Evolutionary conservation across 2,329 filamentous ascomycete species (phyloP).

Genomic region (Diaporthe citriasiana): DNA sequence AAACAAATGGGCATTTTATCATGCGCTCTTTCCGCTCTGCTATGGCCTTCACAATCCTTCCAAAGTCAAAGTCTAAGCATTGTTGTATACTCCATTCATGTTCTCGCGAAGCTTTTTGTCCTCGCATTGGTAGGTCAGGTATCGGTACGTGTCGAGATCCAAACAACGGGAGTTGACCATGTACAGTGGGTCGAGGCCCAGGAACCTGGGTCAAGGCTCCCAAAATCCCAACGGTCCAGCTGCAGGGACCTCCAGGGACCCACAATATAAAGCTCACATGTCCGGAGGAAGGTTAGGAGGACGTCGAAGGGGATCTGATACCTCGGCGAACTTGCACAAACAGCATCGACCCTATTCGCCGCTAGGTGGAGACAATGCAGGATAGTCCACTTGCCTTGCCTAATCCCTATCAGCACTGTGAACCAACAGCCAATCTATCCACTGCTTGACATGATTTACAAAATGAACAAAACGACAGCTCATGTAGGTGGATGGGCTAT

Average conservation of each 20-base stretch:
- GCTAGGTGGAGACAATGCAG: background rate
- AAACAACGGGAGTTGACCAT: background rate
- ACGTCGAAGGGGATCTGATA: background rate
- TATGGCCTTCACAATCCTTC: no score
- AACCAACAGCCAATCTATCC: background rate
- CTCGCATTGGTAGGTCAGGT: background rate
- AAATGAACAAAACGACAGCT: background rate
- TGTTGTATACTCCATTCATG: no score
- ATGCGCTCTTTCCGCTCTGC: no score
- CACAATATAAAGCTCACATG: background rate
- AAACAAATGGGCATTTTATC: no score
- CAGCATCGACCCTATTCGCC: background rate
- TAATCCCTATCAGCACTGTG: background rate
- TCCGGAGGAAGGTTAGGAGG: no score
- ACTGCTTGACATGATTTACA: background rate
- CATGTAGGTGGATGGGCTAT: background rate
- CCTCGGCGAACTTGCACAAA: background rate
- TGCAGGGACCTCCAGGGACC: background rate
- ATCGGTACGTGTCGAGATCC: background rate
- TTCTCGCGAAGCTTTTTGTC: background rate
- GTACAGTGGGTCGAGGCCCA: background rate
- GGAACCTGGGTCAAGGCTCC: background rate
- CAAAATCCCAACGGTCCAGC: background rate
- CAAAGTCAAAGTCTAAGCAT: no score
- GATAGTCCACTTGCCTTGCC: background rate